Evolutionary conservation across 176 grass and related monocot species (phyloP), one percentile per base, ranked within the genome.

Genomic region (Zoysia japonica): DNA sequence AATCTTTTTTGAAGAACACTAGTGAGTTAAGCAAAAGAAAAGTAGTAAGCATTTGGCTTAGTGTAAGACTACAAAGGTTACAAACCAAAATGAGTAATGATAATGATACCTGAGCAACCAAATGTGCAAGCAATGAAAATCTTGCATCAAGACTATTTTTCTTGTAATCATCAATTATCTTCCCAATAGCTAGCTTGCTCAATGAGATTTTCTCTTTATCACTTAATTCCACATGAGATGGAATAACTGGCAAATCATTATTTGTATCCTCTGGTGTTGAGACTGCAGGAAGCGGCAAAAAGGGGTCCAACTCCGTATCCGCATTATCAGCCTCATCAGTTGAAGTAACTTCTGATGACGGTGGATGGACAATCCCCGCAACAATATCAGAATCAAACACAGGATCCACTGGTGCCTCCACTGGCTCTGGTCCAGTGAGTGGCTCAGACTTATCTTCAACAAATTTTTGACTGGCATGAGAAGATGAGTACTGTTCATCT

Each of bases 41-140:
- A 65, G 35, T 79, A 61, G 3, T 64, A 63, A 14, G 44, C 19
- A 61, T 47, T 41, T 74, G 37, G 16, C 38, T 35, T 54, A 60
- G 55, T 75, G 19, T 65, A 79, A 28, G 70, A 73, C n/a, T 49
- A 67, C 50, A 88, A 70, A 84, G 15, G 54, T 65, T 11, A 80
- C 15, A 38, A 82, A 56, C 28, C n/a, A 69, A 82, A 88, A 76
- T 44, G 28, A 28, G 28, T 28, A 28, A 28, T 28, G 28, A 28
- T 28, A 28, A 28, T 28, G 61, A 65, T 87, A 96, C 96, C 92
- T 96, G 96, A 55, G 88, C 68, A 86, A 99, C 71, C 90, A 99
- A 83, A 82, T 85, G 92, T 44, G 96, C 90, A 84, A 99, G 88
- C 75, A 99, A 81, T 41, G 74, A 91, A 88, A 93, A 91, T 53